phyloP scores from a whole-genome alignment of 306 rosid species.

The Glycyrrhiza uralensis region DNA sequence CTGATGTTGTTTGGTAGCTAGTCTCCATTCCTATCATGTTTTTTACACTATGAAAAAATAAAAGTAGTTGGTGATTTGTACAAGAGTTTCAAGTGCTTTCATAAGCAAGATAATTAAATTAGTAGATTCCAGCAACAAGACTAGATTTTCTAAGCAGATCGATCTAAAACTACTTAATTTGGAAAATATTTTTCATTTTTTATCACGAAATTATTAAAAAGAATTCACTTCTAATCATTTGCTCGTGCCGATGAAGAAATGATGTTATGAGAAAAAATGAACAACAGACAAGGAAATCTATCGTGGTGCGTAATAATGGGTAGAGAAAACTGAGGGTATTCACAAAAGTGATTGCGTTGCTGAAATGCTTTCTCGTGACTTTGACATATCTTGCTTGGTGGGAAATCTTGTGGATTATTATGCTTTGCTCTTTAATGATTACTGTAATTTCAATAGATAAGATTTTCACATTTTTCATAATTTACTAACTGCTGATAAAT shows the following conservation, averaged over 20 bases:
- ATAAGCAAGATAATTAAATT: no score
- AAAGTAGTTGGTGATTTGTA: no score
- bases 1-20: no score
- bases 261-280: neutral
- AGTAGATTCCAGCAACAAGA: neutral
- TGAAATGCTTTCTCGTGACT: conserved; percentile 15
- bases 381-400: conserved; percentile 3
- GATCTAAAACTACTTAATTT: neutral
- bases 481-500: no score
- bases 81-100: no score
- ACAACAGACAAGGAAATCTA: neutral
- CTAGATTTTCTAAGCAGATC: neutral
- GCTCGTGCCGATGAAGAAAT: conserved; percentile 38
- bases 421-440: conserved; percentile 11
- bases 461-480: neutral
- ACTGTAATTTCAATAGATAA: neutral
- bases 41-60: no score
- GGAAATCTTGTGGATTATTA: conserved; percentile 7
- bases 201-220: neutral
- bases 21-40: no score
- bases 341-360: neutral
- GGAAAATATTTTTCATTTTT: neutral
- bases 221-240: conserved; percentile 31
- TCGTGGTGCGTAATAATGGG: neutral
- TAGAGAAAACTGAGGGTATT: neutral